These are phyloP conservation scores for Balamuthia mandrillaris DNA, from an alignment of 208 protist species.

Conservation along the genomic window DNA sequence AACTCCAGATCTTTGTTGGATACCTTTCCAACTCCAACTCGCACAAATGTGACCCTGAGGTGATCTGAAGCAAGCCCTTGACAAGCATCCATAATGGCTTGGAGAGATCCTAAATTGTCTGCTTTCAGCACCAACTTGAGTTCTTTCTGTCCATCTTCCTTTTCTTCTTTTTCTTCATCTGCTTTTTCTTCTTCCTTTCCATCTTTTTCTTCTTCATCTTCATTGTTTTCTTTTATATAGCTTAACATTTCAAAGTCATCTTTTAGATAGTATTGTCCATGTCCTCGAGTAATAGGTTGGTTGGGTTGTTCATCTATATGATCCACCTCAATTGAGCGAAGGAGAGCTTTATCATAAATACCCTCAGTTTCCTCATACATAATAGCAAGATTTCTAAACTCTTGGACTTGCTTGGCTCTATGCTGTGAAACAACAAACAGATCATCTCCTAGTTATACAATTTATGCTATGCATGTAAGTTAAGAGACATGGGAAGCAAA, in stretches of 20 bases:
- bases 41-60: conserved; percentile 14
- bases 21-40: conserved; percentile 28
- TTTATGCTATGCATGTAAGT: too few species aligned
- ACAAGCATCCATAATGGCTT: conserved; percentile 33
- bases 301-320: background rate
- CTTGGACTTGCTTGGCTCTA: conserved; percentile 24
- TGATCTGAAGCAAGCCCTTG: background rate
- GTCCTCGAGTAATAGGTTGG: too few species aligned
- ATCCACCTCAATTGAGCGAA: background rate
- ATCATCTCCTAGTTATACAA: too few species aligned
- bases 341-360: conserved; percentile 31
- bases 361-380: conserved; percentile 26
- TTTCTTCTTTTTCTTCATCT: background rate
- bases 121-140: conserved; percentile 37
- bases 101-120: conserved; percentile 34
- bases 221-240: background rate
- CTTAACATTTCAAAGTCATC: too few species aligned
- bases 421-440: conserved; percentile 17
- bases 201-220: background rate
- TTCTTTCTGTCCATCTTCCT: background rate
- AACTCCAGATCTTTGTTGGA: conserved; percentile 6
- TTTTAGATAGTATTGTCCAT: too few species aligned
- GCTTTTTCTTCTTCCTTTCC: background rate
- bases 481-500: too few species aligned
- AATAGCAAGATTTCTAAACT: conserved; percentile 25